Percentiles rank a stretch among this genome's conserved stretches.
phyloP scores from a whole-genome alignment of 164 flowering plant genomes.

The Cinnamomum micranthum region DNA sequence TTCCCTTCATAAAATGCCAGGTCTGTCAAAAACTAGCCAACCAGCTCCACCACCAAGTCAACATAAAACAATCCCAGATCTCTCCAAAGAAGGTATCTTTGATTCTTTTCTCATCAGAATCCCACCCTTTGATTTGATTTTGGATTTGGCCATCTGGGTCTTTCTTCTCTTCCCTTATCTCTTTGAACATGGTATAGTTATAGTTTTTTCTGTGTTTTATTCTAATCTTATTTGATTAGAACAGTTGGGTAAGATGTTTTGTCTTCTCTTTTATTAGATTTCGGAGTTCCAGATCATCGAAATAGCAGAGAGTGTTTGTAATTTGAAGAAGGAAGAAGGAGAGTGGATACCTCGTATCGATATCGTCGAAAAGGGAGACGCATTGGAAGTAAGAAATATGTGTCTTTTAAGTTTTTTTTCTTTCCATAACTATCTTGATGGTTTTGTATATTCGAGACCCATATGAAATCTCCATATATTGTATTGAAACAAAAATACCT shows the following conservation, averaged over 20 bases:
- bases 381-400: constrained; percentile 49
- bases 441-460: too few species aligned
- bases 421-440: not conserved
- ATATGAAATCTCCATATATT: not conserved
- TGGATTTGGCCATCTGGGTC: not conserved
- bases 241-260: not conserved
- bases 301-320: constrained; percentile 83
- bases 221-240: constrained; percentile 1
- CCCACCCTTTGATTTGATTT: not conserved
- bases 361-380: constrained; percentile 67
- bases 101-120: not conserved
- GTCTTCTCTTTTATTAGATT: constrained; percentile 34
- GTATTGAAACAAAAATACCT: not conserved
- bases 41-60: constrained; percentile 52
- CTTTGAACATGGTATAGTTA: not conserved
- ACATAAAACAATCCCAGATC: constrained; percentile 58
- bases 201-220: not conserved
- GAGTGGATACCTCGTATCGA: constrained; percentile 89
- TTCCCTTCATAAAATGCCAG: constrained; percentile 81
- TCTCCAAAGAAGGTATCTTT: constrained; percentile 71
- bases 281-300: constrained; percentile 84
- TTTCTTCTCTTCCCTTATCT: not conserved
- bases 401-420: not conserved
- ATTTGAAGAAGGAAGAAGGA: constrained; percentile 89
- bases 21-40: constrained; percentile 76